Evolutionary conservation across 163 green algal genomes (phyloP), one percentile per base, ranked within the genome.

Genomic region (Prototheca stagnorum): DNA sequence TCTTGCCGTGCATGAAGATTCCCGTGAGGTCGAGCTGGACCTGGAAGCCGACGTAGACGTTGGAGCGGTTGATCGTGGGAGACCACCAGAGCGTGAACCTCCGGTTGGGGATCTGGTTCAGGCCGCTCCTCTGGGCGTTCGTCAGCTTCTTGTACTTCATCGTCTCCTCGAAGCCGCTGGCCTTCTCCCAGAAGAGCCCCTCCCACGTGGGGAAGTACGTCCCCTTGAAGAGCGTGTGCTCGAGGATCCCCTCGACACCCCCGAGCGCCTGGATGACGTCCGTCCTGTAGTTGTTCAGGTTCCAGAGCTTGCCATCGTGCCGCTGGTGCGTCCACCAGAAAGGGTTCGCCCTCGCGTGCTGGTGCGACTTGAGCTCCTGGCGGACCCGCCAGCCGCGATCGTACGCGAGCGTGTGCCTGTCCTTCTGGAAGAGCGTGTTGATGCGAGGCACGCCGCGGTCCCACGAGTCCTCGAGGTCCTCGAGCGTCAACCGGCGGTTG

Each of bases 121-220:
- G 71, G 69, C 91, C 91, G 6, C 56, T 79, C 45, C 91, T 74
- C 78, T 99, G 91, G 21, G 91, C 91, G 66, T 98, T 97, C 46
- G 91, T 99, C 44, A 99, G 77, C 79, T 98, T 98, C 76, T 98
- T 99, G 81, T 94, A 98, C 61, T 96, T 95, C 89, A 98, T 96
- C 45, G 53, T 79, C 71, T 97, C 90, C 76, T 98, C 90, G 62
- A 98, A 98, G 36, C 87, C 87, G 39, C 59, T 76, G 27, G 44
- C 75, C 73, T 94, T 94, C 73, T 94, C 84, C 84, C 84, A 94
- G 74, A 94, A 94, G 28, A 99, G 83, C 33, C 91, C 91, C 77
- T 99, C 91, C 91, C 91, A 99, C 17, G 91, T 99, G 51, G 91
- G 91, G 83, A 99, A 99, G 75, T 95, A 93, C 24, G 85, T 93